Base-by-base conservation (phyloP, 495 filamentous ascomycete species). In the Evansstolkia leycettana region DNA sequence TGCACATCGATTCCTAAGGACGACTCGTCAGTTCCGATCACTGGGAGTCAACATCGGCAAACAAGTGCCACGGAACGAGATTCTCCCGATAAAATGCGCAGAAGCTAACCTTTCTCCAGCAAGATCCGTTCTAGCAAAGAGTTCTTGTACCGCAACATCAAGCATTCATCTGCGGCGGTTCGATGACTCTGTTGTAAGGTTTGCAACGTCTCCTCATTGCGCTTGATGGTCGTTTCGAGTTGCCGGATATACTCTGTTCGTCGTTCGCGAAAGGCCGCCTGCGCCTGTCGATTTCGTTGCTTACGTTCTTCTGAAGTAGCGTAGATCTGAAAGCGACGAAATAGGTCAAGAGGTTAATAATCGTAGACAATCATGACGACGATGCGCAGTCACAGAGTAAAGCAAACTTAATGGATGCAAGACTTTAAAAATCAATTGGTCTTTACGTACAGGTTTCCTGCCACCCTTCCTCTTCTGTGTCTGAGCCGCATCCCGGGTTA, bases 201-300 rank as follows among this genome's bases (percentile, higher is more conserved):
- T 43, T 89, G 80, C 26, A 98, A 66, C 42, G 81, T 82, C 42
- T 94, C 85, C 59, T 98, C 90, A 67, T 96, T 90, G 43, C 86
- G 87, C 54, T 93, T 92, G 58, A 98, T 96, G 37, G 87, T 94
- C 35, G 84, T 84, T 59, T 98, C 90, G 8, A 98, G 73, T 58
- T 98, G 92, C 63, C 95, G 95, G 66, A 98, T 98, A 56, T 98
- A 98, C 65, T 98, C 90, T 17, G 92, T 96, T 42, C 90, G 78
- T 41, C 90, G 78, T 58, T 98, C 90, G 31, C 90, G 79, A 51
- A 98, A 98, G 18, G 90, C 90, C 30, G 90, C 90, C 57, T 98
- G 90, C 18, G 90, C 90, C 60, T 96, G 92, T 42, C 90, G 74
- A 52, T 98, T 98, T 45, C 92, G 77, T 64, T 95, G 90, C 65